Base-by-base conservation (phyloP, 2,329 filamentous ascomycete species). In the Torrubiella hemipterigena region DNA sequence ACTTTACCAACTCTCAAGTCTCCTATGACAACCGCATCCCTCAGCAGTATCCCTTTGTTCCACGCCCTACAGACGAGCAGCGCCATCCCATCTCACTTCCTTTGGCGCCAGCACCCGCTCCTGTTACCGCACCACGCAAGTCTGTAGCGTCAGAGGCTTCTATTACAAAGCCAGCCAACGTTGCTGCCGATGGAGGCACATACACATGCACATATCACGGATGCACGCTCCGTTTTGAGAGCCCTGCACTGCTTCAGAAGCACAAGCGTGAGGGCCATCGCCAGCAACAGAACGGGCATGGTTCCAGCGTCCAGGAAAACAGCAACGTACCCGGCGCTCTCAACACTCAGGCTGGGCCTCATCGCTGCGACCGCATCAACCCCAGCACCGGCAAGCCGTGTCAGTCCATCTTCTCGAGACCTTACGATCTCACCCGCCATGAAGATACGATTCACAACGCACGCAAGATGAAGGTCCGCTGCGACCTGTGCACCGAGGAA, bases 371-470 rank as follows among this genome's bases (percentile, higher is more conserved):
- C 49, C 77, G 87, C 42, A 84, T 89, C 59, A 96, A 96, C 56
- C 89, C 89, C 2, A 89, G 83, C 41, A 96, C 91, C 0, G 84
- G 85, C 40, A 95, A 95, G 61, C 81, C 86, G 0, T 96, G 91
- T 69, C 89, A 84, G 52, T 93, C 86, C 0, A 68, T 94, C 32
- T 96, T 98, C 57, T 95, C 89, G 1, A 69, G 91, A 14, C 91
- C 91, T 2, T 98, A 98, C 64, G 91, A 98, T 55, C 68, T 98
- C 31, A 98, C 91, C 0, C 72, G 91, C 15, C 91, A 98, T 51
- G 91, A 98, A 54, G 89, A 95, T 43, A 96, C 91, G 0, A 96
- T 96, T 41, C 91, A 96, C 68, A 95, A 95, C 46, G 79, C 77
- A 2, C 77, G 83, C 46, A 95, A 95, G 66, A 78, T 87, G 54